Percentiles rank a stretch among this genome's conserved stretches.
Evolutionary conservation across 1,139 yeast species (phyloP).

Genomic region (Yamadazyma jaroonii): DNA sequence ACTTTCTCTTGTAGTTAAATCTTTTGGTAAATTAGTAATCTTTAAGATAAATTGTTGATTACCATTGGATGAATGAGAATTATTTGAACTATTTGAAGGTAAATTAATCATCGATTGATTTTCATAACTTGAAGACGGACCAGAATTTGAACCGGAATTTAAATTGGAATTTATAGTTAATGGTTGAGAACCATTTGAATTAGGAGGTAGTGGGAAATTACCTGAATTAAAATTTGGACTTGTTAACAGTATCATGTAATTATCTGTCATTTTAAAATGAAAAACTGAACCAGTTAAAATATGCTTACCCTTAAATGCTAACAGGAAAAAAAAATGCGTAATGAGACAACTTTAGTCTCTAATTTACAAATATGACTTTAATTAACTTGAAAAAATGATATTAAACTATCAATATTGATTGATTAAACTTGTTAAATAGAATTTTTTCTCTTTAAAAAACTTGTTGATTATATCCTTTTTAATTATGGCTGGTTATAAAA

Average conservation of each 20-base stretch:
- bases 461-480: conserved; percentile 1
- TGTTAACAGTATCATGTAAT: conserved; percentile 12
- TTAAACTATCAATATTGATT: background rate
- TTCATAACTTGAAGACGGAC: background rate
- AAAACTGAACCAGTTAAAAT: too few species aligned
- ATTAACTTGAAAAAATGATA: too few species aligned
- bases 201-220: conserved; percentile 1
- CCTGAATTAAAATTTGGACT: conserved; percentile 2
- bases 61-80: conserved; percentile 1
- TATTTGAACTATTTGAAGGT: background rate
- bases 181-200: background rate
- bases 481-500: conserved; percentile 3
- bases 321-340: background rate
- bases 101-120: background rate
- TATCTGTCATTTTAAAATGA: conserved; percentile 8
- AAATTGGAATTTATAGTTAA: conserved; percentile 1
- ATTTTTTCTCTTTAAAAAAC: background rate
- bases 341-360: background rate
- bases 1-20: conserved; percentile 74
- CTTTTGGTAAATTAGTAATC: conserved; percentile 65
- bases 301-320: background rate
- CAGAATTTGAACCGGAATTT: background rate
- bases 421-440: background rate
- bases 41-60: conserved; percentile 24
- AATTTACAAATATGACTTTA: background rate